Conservation (phyloP, 345 rosid genomes). For the Eutrema heterophyllum region DNA sequence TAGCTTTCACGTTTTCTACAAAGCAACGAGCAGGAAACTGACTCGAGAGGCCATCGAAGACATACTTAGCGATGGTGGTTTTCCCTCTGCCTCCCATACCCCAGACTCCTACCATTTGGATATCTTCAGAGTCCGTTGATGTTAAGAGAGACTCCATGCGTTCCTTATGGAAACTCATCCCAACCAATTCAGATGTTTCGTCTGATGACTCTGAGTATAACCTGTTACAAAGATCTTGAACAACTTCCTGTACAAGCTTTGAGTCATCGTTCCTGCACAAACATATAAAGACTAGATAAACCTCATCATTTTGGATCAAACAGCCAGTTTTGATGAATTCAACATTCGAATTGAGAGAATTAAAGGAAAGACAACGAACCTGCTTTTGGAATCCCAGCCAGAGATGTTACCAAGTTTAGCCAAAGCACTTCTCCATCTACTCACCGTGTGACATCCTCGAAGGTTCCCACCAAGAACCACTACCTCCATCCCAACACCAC, state of each 20-base stretch:
- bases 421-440: not conserved
- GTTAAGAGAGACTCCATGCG: not conserved
- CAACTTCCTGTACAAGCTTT: not conserved
- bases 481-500: too few relatives aligned
- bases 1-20: not conserved
- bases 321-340: too few relatives aligned
- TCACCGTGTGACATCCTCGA: too few relatives aligned
- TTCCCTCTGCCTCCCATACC: slow-evolving; percentile 31
- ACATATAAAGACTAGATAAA: not conserved
- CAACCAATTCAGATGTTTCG: not conserved
- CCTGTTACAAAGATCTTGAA: slow-evolving; percentile 1
- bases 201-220: not conserved
- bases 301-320: too few relatives aligned
- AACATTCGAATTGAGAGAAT: not conserved
- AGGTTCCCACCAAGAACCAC: too few relatives aligned
- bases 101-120: slow-evolving; percentile 24
- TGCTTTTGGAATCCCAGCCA: slow-evolving; percentile 22
- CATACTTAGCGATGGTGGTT: slow-evolving; percentile 17
- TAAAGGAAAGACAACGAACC: not conserved
- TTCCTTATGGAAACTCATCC: slow-evolving; percentile 14
- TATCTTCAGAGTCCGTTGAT: not conserved
- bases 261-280: slow-evolving; percentile 4
- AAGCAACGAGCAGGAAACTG: not conserved
- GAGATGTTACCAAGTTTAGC: slow-evolving; percentile 7
- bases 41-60: not conserved